Evolutionary conservation across 208 protist genomes (phyloP).

Genomic region (Acanthamoeba triangularis): DNA sequence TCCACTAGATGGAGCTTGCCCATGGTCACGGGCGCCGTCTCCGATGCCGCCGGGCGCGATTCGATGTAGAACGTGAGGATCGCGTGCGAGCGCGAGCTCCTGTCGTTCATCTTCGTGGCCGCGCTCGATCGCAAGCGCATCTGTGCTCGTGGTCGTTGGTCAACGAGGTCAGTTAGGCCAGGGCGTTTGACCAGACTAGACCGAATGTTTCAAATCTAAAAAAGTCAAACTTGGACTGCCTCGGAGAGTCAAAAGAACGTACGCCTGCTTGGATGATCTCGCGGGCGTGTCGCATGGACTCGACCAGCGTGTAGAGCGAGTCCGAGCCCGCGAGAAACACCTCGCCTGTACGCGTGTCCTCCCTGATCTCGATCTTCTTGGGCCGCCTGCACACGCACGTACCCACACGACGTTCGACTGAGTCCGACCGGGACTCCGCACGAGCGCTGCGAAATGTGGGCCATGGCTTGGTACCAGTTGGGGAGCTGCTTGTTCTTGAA

Average conservation of each 20-base stretch:
- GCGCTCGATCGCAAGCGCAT: constrained; percentile 78
- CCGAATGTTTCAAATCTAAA: no score
- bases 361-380: constrained; percentile 64
- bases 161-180: no score
- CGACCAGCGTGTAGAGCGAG: constrained; percentile 48
- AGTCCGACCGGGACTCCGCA: no score
- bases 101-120: constrained; percentile 88
- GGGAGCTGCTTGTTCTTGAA: constrained; percentile 69
- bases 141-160: not conserved
- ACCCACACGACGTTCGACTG: not conserved
- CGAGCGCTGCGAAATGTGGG: not conserved
- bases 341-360: constrained; percentile 4
- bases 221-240: no score
- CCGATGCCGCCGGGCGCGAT: not conserved
- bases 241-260: not conserved
- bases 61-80: constrained; percentile 83
- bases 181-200: not conserved
- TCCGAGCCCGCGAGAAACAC: constrained; percentile 57
- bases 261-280: constrained; percentile 45
- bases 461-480: not conserved
- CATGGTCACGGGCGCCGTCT: constrained; percentile 46
- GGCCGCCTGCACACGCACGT: not conserved
- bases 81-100: constrained; percentile 88
- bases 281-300: constrained; percentile 14
- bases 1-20: constrained; percentile 83